Conservation (phyloP, 208 protist genomes). For the Novymonas esmeraldas region DNA sequence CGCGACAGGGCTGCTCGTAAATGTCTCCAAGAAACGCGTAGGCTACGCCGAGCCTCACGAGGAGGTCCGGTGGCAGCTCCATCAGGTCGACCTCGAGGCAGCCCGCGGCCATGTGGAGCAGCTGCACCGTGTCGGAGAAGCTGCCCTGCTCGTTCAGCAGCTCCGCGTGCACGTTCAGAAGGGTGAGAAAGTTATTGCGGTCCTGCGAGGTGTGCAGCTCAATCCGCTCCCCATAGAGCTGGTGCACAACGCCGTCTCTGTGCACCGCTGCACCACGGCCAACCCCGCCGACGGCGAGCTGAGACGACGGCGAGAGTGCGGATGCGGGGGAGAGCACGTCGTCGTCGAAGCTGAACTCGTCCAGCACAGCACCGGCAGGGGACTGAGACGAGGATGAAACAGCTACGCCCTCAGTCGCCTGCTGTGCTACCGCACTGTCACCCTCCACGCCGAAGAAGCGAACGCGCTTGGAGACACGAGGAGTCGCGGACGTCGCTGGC, state of each 20-base stretch:
- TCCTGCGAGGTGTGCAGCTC: slow-evolving; percentile 42
- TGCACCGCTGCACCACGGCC: neutral
- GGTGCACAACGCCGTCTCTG: slow-evolving; percentile 18
- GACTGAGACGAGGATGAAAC: too few species aligned
- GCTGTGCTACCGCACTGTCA: slow-evolving; percentile 11
- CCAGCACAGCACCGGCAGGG: slow-evolving; percentile 2
- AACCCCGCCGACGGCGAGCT: neutral
- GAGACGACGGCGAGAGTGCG: neutral
- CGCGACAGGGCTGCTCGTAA: slow-evolving; percentile 58
- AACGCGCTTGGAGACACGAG: slow-evolving; percentile 56
- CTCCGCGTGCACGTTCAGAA: slow-evolving; percentile 90
- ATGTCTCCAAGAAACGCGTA: slow-evolving; percentile 75
- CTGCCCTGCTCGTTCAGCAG: slow-evolving; percentile 85
- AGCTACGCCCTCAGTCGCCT: too few species aligned
- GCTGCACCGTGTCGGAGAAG: slow-evolving; percentile 72
- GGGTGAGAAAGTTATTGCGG: slow-evolving; percentile 82
- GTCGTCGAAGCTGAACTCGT: slow-evolving; percentile 35
- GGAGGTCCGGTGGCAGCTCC: slow-evolving; percentile 83
- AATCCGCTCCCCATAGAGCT: slow-evolving; percentile 62
- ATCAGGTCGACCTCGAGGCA: slow-evolving; percentile 67
- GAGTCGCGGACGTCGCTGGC: slow-evolving; percentile 1
- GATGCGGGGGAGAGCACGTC: slow-evolving; percentile 11
- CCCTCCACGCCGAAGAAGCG: slow-evolving; percentile 64
- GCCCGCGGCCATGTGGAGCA: slow-evolving; percentile 72
- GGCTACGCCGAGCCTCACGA: slow-evolving; percentile 80